phyloP scores from a whole-genome alignment of 768 basidiomycete species.

The Serendipita sp. region DNA sequence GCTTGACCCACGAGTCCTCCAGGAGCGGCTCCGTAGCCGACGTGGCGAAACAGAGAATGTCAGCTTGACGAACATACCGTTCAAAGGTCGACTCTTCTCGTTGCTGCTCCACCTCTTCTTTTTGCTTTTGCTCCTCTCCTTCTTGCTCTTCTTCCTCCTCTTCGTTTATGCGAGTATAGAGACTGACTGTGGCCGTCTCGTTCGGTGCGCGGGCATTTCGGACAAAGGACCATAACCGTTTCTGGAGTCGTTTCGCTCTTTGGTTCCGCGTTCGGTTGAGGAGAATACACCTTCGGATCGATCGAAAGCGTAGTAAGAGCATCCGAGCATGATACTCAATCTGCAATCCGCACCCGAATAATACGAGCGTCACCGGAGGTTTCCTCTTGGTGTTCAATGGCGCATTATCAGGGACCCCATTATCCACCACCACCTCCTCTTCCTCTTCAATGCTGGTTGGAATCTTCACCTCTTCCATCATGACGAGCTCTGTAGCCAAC shows the following conservation, averaged over 20 bases:
- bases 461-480: not conserved
- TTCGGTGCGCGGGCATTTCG: not conserved
- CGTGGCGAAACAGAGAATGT: constrained; percentile 64
- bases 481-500: not conserved
- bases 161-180: constrained; percentile 5
- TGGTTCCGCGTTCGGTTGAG: not conserved
- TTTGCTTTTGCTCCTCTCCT: constrained; percentile 13
- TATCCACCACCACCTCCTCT: not conserved
- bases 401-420: not conserved
- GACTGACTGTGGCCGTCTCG: not conserved
- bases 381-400: not conserved
- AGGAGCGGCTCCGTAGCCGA: constrained; percentile 57
- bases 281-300: not conserved
- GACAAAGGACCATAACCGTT: not conserved
- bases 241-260: not conserved
- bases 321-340: constrained; percentile 26
- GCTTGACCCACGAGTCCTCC: constrained; percentile 41
- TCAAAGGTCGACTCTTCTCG: not conserved
- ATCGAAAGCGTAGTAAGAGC: constrained; percentile 18
- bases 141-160: constrained; percentile 4
- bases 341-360: constrained; percentile 54
- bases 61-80: constrained; percentile 27
- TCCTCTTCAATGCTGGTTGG: not conserved
- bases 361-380: constrained; percentile 15
- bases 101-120: not conserved